Evolutionary conservation across 768 basidiomycete genomes (phyloP), one percentile per base, ranked within the genome.

Genomic region (Cystoderma amianthinum): DNA sequence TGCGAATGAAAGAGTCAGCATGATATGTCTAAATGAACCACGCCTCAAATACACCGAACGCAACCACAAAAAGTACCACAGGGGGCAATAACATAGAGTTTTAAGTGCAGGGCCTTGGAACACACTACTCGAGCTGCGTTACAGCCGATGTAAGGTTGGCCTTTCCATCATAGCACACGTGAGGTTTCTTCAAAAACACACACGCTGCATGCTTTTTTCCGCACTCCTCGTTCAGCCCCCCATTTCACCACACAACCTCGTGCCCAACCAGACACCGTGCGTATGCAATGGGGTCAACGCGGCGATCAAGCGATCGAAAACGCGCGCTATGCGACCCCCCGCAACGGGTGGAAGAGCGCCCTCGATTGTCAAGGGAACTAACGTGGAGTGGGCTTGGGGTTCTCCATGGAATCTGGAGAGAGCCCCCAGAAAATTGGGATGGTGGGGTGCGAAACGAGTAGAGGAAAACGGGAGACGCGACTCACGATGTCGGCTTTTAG

Each of bases 381-480:
- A 71, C 85, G 80, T 71, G 78, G 79, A 71, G 73, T 77, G 85
- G 86, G 89, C 76, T 90, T 84, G 86, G 86, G 87, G 88, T 90
- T 91, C 89, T 73, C 85, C 85, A 78, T 78, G 69, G 70, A 64
- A 71, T 76, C 69, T 74, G 86, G 86, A 86, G 86, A 91, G 88
- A 90, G 87, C 89, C 89, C 88, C 87, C 83, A 90, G 89, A 91
- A 91, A 90, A 85, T 87, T 85, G 84, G 88, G 82, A 80, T 82
- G 74, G 82, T 80, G 81, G 82, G 84, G 85, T 84, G 84, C 85
- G 80, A 88, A 90, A 87, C 85, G 85, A 90, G 85, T 78, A 80
- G 77, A 80, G 77, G 78, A 78, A 80, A 68, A 46, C 51, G 61
- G 67, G 69, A 78, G 75, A 68, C 68, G 61, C 68, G 63, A 91